These are phyloP conservation scores for Stenogyne calaminthoides DNA, from an alignment of 305 asterid species.

Conservation along the genomic window DNA sequence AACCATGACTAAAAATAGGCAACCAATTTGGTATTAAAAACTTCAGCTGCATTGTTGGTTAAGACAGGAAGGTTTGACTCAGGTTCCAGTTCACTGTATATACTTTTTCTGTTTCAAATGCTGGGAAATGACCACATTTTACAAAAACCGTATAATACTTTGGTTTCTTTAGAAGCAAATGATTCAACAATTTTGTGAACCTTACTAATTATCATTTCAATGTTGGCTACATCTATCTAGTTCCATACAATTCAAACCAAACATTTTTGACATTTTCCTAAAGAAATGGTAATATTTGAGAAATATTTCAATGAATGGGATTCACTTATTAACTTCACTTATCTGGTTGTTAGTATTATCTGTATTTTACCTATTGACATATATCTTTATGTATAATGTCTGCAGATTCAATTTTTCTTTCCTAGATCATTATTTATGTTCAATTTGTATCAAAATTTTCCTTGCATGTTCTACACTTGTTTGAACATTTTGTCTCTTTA, in stretches of 20 bases:
- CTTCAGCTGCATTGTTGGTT: not conserved
- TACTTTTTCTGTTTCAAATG: not conserved
- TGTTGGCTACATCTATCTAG: slow-evolving; percentile 1
- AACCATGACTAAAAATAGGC: no score
- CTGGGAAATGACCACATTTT: not conserved
- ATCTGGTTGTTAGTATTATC: not conserved
- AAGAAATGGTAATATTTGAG: not conserved
- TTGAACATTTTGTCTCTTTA: not conserved
- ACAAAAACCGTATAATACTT: not conserved
- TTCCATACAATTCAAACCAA: not conserved
- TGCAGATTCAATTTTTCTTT: not conserved
- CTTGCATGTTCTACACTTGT: not conserved
- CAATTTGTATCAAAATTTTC: not conserved
- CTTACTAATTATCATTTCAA: not conserved
- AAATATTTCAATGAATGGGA: not conserved
- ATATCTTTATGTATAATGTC: not conserved
- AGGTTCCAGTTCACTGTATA: no score
- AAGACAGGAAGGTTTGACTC: not conserved
- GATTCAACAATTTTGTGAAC: not conserved
- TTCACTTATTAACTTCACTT: not conserved
- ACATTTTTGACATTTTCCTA: not conserved
- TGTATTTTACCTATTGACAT: not conserved
- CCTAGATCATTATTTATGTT: slow-evolving; percentile 3
- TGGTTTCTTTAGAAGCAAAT: not conserved
- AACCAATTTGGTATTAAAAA: not conserved